phyloP scores from a whole-genome alignment of 441 rosid genomes.

The Pelargonium myrrhifolium region DNA sequence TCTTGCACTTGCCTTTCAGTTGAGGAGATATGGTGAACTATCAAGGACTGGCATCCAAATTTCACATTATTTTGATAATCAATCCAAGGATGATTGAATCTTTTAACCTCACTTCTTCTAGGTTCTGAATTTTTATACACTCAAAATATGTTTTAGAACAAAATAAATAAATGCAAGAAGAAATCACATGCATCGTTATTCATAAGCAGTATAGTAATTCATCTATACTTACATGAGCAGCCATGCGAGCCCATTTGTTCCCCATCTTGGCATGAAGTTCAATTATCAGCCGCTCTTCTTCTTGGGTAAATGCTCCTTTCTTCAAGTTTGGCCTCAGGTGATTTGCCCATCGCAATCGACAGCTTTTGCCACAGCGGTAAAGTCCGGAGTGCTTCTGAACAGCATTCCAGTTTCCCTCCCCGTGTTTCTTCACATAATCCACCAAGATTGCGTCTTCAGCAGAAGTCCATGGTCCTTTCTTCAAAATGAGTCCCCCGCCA shows the following conservation, averaged over 20 bases:
- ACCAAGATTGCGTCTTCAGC: slow-evolving; percentile 83
- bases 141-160: background rate
- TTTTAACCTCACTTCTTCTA: too few relatives aligned
- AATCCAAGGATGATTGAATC: too few relatives aligned
- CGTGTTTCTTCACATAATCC: slow-evolving; percentile 85
- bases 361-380: slow-evolving; percentile 95
- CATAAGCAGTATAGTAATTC: background rate
- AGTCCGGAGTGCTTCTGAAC: slow-evolving; percentile 89
- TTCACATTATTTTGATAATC: too few relatives aligned
- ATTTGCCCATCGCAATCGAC: slow-evolving; percentile 96
- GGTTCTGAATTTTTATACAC: too few relatives aligned
- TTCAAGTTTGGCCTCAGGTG: slow-evolving; percentile 94
- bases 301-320: slow-evolving; percentile 91
- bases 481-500: slow-evolving; percentile 43
- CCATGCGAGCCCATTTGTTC: slow-evolving; percentile 99
- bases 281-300: slow-evolving; percentile 78
- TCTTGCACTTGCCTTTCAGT: too few relatives aligned
- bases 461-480: slow-evolving; percentile 99
- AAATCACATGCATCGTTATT: background rate
- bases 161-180: background rate
- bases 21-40: too few relatives aligned
- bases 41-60: too few relatives aligned
- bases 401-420: slow-evolving; percentile 99
- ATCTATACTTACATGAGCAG: slow-evolving; percentile 74
- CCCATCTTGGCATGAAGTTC: slow-evolving; percentile 94